A percentile compares a stretch with the other conserved stretches of the same genome.
Evolutionary conservation across 2,329 filamentous ascomycete species (phyloP).

Genomic region (Canariomyces notabilis): DNA sequence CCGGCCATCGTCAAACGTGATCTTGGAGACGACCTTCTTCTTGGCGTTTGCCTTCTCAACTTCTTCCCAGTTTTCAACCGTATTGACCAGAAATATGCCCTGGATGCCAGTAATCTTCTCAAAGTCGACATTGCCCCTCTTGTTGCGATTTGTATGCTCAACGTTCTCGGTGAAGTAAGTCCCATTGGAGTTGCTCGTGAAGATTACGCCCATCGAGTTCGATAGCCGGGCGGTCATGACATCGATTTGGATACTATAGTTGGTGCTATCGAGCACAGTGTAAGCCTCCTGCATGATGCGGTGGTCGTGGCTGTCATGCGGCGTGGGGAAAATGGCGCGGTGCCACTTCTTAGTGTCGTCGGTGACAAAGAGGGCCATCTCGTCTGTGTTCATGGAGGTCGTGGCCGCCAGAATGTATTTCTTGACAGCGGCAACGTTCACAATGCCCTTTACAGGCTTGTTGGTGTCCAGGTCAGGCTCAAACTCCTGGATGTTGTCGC

Average conservation of each 20-base stretch:
- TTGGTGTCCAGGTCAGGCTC: conserved; percentile 74
- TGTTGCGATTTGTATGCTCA: conserved; percentile 84
- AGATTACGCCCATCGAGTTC: conserved; percentile 76
- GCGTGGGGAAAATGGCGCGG: conserved; percentile 75
- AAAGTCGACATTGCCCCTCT: conserved; percentile 77
- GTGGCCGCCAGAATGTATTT: conserved; percentile 82
- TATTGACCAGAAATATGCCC: conserved; percentile 86
- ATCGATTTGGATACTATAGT: conserved; percentile 96
- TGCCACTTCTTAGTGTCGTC: conserved; percentile 84
- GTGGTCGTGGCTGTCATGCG: conserved; percentile 49
- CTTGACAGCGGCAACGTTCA: conserved; percentile 78
- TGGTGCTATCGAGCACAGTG: conserved; percentile 90
- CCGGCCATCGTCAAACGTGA: conserved; percentile 93
- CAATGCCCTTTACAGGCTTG: conserved; percentile 70
- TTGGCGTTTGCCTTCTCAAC: conserved; percentile 47
- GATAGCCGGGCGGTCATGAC: conserved; percentile 67
- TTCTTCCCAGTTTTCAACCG: conserved; percentile 79
- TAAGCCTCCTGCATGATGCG: conserved; percentile 79
- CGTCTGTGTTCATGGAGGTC: conserved; percentile 71
- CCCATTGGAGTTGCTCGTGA: conserved; percentile 95
- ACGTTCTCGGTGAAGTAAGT: conserved; percentile 92
- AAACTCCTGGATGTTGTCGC: conserved; percentile 51
- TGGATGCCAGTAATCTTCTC: conserved; percentile 90
- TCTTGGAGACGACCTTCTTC: conserved; percentile 72
- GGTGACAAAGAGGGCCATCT: conserved; percentile 88